Base-by-base conservation (phyloP, 2,329 filamentous ascomycete genomes). In the Aspergillus quadrilineatus region DNA sequence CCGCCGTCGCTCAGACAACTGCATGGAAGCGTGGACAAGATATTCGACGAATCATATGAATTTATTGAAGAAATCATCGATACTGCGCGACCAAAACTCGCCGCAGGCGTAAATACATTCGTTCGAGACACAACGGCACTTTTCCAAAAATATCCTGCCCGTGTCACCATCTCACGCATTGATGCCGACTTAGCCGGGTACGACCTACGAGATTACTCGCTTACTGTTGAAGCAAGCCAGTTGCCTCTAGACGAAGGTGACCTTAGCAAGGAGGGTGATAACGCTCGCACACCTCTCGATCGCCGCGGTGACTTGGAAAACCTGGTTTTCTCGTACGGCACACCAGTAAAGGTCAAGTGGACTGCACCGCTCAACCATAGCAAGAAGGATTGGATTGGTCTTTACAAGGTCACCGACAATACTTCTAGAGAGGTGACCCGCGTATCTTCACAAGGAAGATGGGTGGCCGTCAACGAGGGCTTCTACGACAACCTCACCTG, bases 371-470 rank as follows among this genome's bases (percentile, higher is more conserved):
- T 86, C 37, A 90, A 92, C 62, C 94, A 97, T 75, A 88, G 87
- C 76, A 92, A 89, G 71, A 89, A 88, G 67, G 94, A 99, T 73
- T 99, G 94, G 94, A 87, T 99, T 52, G 93, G 93, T 4, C 81
- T 99, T 5, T 99, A 97, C 78, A 92, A 92, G 84, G 91, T 99
- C 2, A 92, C 91, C 3, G 93, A 97, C 74, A 99, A 97, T 69
- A 84, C 86, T 6, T 94, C 90, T 6, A 85, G 93, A 41, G 90
- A 96, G 39, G 79, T 88, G 12, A 96, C 94, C 2, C 87, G 90
- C 51, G 85, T 97, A 8, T 85, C 90, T 4, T 95, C 91, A 1
- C 85, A 93, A 54, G 92, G 93, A 37, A 86, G 94, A 56, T 99
- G 94, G 94, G 81, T 91, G 34, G 89, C 92, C 0, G 92, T 89